These are phyloP conservation scores for Capsicum baccatum DNA, from an alignment of 257 asterid species.

Conservation along the genomic window DNA sequence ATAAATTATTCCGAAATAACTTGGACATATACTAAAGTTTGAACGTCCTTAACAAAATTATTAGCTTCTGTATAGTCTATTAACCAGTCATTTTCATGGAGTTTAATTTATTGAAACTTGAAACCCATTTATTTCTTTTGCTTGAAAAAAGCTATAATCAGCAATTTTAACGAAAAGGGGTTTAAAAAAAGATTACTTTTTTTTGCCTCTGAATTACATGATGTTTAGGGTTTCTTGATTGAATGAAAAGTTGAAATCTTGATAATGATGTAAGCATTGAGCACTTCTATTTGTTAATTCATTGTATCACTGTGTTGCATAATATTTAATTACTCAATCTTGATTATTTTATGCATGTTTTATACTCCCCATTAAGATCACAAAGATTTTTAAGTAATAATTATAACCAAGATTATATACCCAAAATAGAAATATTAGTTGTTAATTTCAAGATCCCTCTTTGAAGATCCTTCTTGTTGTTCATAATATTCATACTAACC, in stretches of 20 bases:
- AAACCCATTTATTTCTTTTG: not conserved
- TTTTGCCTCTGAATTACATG: conserved; percentile 12
- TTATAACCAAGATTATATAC: conserved; percentile 25
- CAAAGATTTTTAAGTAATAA: conserved; percentile 27
- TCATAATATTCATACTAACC: not conserved
- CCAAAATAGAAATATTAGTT: not conserved
- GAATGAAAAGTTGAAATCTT: not conserved
- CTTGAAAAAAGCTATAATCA: too few relatives aligned
- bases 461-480: conserved; percentile 30
- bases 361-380: conserved; percentile 6
- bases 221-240: conserved; percentile 15
- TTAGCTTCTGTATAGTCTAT: not conserved
- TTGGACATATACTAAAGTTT: too few relatives aligned
- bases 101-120: not conserved
- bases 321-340: not conserved
- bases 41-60: too few relatives aligned
- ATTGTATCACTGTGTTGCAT: not conserved
- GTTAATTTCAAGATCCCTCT: not conserved
- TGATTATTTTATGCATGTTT: conserved; percentile 6
- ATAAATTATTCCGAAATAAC: too few relatives aligned
- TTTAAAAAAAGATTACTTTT: too few relatives aligned
- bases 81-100: not conserved
- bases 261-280: not conserved
- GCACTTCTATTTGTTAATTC: conserved; percentile 13
- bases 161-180: too few relatives aligned